phyloP scores from a whole-genome alignment of 2,329 filamentous ascomycete genomes.

The Phaeosphaeriaceae sp. region DNA sequence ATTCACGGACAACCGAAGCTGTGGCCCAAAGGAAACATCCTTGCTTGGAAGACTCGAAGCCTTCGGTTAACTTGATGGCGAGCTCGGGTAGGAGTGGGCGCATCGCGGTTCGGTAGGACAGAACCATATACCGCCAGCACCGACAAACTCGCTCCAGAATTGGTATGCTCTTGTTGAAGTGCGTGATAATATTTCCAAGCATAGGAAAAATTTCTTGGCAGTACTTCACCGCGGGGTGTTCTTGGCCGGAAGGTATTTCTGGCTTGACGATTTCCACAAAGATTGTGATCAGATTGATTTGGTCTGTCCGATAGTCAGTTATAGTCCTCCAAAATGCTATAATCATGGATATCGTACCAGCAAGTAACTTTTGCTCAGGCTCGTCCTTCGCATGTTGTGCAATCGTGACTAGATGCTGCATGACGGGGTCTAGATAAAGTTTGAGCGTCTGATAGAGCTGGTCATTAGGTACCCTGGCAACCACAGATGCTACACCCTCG shows the following conservation, averaged over 20 bases:
- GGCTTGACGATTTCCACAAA: conserved; percentile 83
- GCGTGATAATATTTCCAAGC: conserved; percentile 83
- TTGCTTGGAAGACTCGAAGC: conserved; percentile 85
- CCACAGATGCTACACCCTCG: conserved; percentile 90
- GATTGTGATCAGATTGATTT: conserved; percentile 88
- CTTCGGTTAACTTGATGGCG: conserved; percentile 84
- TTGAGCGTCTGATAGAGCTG: conserved; percentile 87
- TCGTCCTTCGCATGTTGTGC: conserved; percentile 86
- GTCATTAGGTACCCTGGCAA: conserved; percentile 80
- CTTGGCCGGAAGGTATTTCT: conserved; percentile 69
- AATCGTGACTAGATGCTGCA: conserved; percentile 82
- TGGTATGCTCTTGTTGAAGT: conserved; percentile 82
- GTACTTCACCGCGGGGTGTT: conserved; percentile 93
- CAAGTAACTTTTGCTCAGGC: conserved; percentile 81
- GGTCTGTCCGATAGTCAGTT: conserved; percentile 62
- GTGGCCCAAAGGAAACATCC: conserved; percentile 99
- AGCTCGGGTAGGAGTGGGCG: conserved; percentile 82
- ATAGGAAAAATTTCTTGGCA: conserved; percentile 94
- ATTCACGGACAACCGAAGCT: conserved; percentile 91
- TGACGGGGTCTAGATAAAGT: conserved; percentile 89
- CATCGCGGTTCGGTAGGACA: conserved; percentile 91
- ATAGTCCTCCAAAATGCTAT: not conserved
- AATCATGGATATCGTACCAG: conserved; percentile 61
- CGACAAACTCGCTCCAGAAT: conserved; percentile 93
- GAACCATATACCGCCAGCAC: conserved; percentile 96